Base-by-base conservation (phyloP, 257 asterid species). In the Cinchona pubescens region DNA sequence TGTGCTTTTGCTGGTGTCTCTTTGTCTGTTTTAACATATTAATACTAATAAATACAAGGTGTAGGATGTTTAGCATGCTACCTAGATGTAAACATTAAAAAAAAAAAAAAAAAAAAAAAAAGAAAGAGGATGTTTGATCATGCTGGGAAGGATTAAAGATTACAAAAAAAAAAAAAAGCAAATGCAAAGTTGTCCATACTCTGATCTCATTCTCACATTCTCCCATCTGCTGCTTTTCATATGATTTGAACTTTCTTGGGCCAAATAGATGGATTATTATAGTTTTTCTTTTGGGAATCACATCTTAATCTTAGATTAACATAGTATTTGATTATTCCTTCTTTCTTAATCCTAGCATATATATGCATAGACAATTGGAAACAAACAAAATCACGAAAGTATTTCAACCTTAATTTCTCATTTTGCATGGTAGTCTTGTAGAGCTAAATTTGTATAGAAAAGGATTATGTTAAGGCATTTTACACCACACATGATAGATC, bases 101-200 rank as follows among this genome's bases (percentile, higher is more conserved):
- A n/a, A n/a, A n/a, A n/a, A n/a, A n/a, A n/a, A n/a, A n/a, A n/a
- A n/a, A n/a, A n/a, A n/a, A n/a, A n/a, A n/a, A n/a, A n/a, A n/a
- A n/a, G n/a, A n/a, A n/a, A n/a, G n/a, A 75, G 79, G 74, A 80
- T 75, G 84, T 79, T 69, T 61, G 71, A 77, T 79, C 86, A 75
- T n/a, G n/a, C n/a, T n/a, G 75, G 69, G 64, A 65, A 74, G 86
- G 82, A 64, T 74, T 69, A 60, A 85, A 83, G 82, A 73, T 65
- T 74, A 75, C 71, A 83, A 16, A 71, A 74, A 81, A n/a, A n/a
- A n/a, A n/a, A n/a, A n/a, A 87, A 87, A 71, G 86, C 73, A 82
- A 75, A 82, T 78, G 80, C 69, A 78, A 86, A 84, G 82, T 85
- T 84, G 87, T 94, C 96, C 97, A 90, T 90, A 83, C 94, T 83